A percentile compares a stretch with the other conserved stretches of the same genome.
Evolutionary conservation across 2,329 filamentous ascomycete genomes (phyloP).

Genomic region (Camptophora hylomeconis): DNA sequence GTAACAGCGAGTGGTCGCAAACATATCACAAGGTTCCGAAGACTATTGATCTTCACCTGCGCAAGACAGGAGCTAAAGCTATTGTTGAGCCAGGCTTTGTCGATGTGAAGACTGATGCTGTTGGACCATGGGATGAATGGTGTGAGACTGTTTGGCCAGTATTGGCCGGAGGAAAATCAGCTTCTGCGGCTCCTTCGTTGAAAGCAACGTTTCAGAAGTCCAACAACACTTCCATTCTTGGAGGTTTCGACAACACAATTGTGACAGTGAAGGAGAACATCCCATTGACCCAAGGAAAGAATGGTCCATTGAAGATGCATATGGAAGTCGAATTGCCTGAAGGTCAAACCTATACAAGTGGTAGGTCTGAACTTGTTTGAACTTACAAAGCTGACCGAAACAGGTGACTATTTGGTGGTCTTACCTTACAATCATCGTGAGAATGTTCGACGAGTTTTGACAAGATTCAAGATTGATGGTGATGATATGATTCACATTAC

Average conservation of each 20-base stretch:
- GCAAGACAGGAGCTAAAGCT: conserved; percentile 9
- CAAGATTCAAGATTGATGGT: conserved; percentile 36
- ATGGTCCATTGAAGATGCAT: background rate
- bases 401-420: conserved; percentile 55
- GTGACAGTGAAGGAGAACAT: conserved; percentile 29
- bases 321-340: conserved; percentile 1
- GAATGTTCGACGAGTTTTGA: conserved; percentile 49
- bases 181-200: conserved; percentile 16
- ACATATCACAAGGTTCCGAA: conserved; percentile 31
- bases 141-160: conserved; percentile 1
- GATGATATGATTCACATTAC: conserved; percentile 1
- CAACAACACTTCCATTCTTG: background rate
- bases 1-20: conserved; percentile 28
- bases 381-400: background rate
- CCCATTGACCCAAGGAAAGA: background rate
- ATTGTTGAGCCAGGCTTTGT: background rate
- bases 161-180: conserved; percentile 11
- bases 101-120: conserved; percentile 1
- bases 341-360: background rate
- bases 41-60: conserved; percentile 21
- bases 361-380: background rate
- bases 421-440: conserved; percentile 54
- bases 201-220: background rate
- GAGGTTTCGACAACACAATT: conserved; percentile 30
- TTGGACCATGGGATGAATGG: conserved; percentile 4